Conservation (phyloP, 345 rosid genomes). For the Turnera subulata region DNA sequence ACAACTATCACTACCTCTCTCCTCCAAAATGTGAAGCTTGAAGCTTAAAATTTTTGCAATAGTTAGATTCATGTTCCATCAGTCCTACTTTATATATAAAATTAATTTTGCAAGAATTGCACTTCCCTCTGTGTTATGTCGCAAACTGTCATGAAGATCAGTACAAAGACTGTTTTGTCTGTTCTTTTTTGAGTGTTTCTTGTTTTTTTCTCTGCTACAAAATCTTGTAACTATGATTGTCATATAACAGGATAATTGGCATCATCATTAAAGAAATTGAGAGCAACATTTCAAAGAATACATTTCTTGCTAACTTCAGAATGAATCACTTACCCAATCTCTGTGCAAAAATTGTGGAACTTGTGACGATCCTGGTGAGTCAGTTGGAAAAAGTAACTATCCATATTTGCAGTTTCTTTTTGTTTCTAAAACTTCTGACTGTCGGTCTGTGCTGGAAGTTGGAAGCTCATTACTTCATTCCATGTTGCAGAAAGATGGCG, state of each 20-base stretch:
- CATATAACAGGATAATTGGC: slow-evolving; percentile 64
- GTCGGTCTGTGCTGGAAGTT: neutral
- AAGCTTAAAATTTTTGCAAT: no score
- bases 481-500: slow-evolving; percentile 77
- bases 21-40: no score
- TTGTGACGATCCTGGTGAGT: slow-evolving; percentile 85
- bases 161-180: no score
- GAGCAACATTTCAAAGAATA: slow-evolving; percentile 76
- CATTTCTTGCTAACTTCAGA: slow-evolving; percentile 81
- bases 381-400: slow-evolving; percentile 3
- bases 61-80: no score
- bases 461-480: slow-evolving; percentile 5
- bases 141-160: no score
- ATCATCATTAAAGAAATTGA: slow-evolving; percentile 88
- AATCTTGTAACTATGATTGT: no score
- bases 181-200: no score
- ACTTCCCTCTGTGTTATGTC: no score
- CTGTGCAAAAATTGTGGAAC: slow-evolving; percentile 78
- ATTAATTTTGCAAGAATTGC: no score
- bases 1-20: no score
- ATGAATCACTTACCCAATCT: slow-evolving; percentile 74
- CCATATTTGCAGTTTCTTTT: slow-evolving; percentile 6
- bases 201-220: no score
- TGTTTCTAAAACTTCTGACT: slow-evolving; percentile 1
- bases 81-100: no score